Base-by-base conservation (phyloP, 192 early-diverging fungal genomes). In the Umbelopsis sp. region DNA sequence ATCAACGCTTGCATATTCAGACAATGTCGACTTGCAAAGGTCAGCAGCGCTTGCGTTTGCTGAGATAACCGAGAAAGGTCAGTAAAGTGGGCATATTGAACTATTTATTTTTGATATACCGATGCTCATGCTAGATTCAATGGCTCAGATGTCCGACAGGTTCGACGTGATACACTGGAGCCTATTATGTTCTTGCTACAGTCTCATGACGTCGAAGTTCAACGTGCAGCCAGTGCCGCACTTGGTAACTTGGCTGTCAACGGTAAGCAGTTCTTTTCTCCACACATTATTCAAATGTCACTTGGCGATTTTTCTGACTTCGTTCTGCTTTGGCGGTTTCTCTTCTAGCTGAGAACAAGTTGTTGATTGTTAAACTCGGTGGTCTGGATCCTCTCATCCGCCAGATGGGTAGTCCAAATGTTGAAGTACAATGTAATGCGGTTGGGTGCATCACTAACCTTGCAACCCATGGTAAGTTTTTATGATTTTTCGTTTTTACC, bases 361-460 rank as follows among this genome's bases (percentile, higher is more conserved):
- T 91, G 46, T 75, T 91, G 46, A 95, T 96, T 68, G 92, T 96
- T 37, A 87, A 92, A 70, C 85, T 92, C 68, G 92, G 92, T 51
- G 93, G 90, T 2, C 78, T 96, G 20, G 92, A 93, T 65, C 92
- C 91, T 64, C 87, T 96, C 25, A 91, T 95, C 71, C 87, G 89
- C 49, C 89, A 94, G 76, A 94, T 95, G 93, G 83, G 90, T 58
- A 90, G 90, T 27, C 86, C 87, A 13, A 94, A 94, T 69, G 87
- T 92, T 27, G 94, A 96, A 71, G 92, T 95, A n/a, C 93, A 95
- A 80, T 93, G 92, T 73, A 96, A 96, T 79, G 93, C 94, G 13
- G 95, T 95, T 18, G 95, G 95, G 15, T 96, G 95, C 80, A 94
- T 96, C 70, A 96, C 95, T 0, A 96, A 96, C 61, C 85, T 96